Conservation (phyloP, 768 basidiomycete species). For the Trametes meyenii region DNA sequence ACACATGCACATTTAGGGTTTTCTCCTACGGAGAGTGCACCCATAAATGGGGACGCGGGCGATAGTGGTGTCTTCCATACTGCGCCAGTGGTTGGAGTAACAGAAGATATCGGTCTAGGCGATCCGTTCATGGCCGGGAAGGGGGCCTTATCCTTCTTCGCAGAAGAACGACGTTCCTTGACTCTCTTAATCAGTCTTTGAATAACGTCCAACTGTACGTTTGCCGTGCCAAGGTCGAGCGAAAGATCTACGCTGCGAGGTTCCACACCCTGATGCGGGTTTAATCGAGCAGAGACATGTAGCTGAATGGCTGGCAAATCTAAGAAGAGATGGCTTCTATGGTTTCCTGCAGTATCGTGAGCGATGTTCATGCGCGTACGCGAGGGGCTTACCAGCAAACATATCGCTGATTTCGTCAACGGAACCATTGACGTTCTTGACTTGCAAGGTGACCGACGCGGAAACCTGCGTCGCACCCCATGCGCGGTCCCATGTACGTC, state of each 20-base stretch:
- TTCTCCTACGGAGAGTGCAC: slow-evolving; percentile 41
- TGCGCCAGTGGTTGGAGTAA: background rate
- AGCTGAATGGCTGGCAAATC: slow-evolving; percentile 51
- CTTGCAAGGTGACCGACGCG: slow-evolving; percentile 51
- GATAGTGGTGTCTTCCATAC: slow-evolving; percentile 30
- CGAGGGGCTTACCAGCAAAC: slow-evolving; percentile 13
- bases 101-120: background rate
- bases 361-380: background rate
- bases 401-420: slow-evolving; percentile 10
- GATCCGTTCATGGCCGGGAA: background rate
- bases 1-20: background rate
- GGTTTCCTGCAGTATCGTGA: background rate
- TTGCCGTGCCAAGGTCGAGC: slow-evolving; percentile 49
- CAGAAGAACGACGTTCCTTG: slow-evolving; percentile 4
- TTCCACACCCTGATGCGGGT: slow-evolving; percentile 60
- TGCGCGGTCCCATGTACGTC: slow-evolving; percentile 68
- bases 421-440: slow-evolving; percentile 48
- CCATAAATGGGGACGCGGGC: slow-evolving; percentile 30
- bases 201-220: slow-evolving; percentile 49
- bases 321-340: slow-evolving; percentile 40
- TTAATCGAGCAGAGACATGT: slow-evolving; percentile 54
- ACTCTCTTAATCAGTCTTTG: slow-evolving; percentile 32
- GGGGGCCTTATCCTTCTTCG: background rate
- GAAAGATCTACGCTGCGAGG: slow-evolving; percentile 52
- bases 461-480: slow-evolving; percentile 66